Base-by-base conservation (phyloP, 176 grass and related monocot species). In the Dendrocalamus sinicus region DNA sequence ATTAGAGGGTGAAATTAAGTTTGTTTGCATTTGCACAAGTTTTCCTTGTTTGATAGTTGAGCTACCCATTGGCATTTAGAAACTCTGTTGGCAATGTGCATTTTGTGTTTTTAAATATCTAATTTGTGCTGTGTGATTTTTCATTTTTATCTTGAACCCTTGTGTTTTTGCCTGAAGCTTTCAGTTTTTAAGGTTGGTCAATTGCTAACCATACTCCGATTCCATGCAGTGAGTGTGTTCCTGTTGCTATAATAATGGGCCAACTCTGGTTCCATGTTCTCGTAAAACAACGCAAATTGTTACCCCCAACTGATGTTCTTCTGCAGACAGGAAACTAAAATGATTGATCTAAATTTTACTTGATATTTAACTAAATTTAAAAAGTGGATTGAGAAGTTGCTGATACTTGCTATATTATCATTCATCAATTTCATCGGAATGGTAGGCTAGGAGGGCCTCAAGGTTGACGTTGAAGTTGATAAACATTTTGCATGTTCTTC, bases 21-120 rank as follows among this genome's bases (percentile, higher is more conserved):
- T 70, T 58, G 39, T 67, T 64, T 68, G 58, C 61, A 67, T 72
- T 59, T 76, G 19, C 23, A 45, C 24, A 32, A 58, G 44, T 67
- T 46, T 58, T 15, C 37, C 30, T 73, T 55, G 11, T 55, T 15
- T 45, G 4, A 15, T 55, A 74, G 14, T 79, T 55, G 37, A 81
- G 9, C 39, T 17, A 9, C 3, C 37, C 35, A 4, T 28, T 75
- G 41, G 19, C 13, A 4, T 40, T 61, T 67, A 20, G 4, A 22
- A 62, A 54, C 9, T 14, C 57, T 37, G 0, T 53, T 74, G 16
- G 40, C 28, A 5, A 44, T 60, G 6, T 67, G 23, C 35, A 17
- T 61, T 44, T 57, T 40, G 9, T 12, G 17, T 40, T 10, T 73
- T 55, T 53, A 74, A 54, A 55, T 23, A 50, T 55, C 35, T 55